Evolutionary conservation across 1,284 basidiomycete genomes (phyloP).

Genomic region (Gymnopus androsaceus): DNA sequence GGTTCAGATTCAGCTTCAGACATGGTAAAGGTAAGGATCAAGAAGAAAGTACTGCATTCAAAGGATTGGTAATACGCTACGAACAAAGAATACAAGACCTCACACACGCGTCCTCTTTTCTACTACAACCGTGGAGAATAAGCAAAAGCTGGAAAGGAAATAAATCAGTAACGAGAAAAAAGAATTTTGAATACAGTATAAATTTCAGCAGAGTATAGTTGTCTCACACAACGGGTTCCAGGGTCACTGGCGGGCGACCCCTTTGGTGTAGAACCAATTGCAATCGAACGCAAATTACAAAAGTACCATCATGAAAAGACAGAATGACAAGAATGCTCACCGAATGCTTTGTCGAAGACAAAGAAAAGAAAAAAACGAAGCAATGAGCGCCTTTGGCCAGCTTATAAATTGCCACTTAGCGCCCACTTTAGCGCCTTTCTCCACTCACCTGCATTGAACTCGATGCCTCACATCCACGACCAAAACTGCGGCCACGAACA

Average conservation of each 20-base stretch:
- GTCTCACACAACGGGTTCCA: constrained; percentile 73
- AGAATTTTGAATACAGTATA: constrained; percentile 10
- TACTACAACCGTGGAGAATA: no score
- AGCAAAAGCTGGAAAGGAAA: not conserved
- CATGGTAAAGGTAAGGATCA: constrained; percentile 7
- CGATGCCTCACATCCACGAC: constrained; percentile 55
- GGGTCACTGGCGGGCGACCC: constrained; percentile 71
- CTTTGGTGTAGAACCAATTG: constrained; percentile 61
- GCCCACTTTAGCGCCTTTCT: not conserved
- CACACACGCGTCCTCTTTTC: not conserved
- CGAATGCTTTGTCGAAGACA: not conserved
- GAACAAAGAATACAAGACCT: not conserved
- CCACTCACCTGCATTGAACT: not conserved
- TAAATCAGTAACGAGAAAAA: constrained; percentile 6
- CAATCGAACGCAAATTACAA: constrained; percentile 86
- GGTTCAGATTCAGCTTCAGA: not conserved
- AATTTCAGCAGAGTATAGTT: constrained; percentile 50
- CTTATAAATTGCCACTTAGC: no score
- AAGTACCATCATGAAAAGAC: constrained; percentile 54
- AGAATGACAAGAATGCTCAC: constrained; percentile 9
- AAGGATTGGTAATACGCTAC: constrained; percentile 13
- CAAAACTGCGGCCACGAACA: constrained; percentile 55
- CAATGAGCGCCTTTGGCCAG: no score
- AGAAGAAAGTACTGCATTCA: constrained; percentile 5
- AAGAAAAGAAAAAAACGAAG: no score